Evolutionary conservation across 1,284 basidiomycete genomes (phyloP), one percentile per base, ranked within the genome.

Genomic region (Pholiota adiposa): DNA sequence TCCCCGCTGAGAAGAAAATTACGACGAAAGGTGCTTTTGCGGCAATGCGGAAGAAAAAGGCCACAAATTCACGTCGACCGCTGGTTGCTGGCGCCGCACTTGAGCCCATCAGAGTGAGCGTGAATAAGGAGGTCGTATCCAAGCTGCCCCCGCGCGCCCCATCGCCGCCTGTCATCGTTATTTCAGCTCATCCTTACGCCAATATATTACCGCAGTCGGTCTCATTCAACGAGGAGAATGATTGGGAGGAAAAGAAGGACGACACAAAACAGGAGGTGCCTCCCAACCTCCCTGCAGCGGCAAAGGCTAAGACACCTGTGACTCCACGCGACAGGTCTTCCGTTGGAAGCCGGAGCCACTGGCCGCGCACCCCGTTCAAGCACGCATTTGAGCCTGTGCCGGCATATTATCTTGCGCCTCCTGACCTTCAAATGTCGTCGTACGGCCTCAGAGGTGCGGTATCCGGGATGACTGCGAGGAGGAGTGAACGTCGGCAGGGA

Each of bases 401-500:
- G 18, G 6, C 1, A n/a, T 4, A 4, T 4, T 34, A 38, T 7
- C 34, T 55, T 5, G 54, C 33, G 3, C 41, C 41, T 16, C 54
- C 51, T 16, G 21, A 4, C 29, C 29, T 31, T 18, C 25, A 21
- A 36, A 14, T 16, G 21, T 23, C 25, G 29, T 9, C 8, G 23
- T 18, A 23, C 25, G 16, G 3, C 41, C 3, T 9, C 6, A 19
- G 40, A 21, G 40, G 19, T 7, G 18, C 40, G 3, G 40, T 5
- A 11, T 25, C 21, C 5, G 41, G 18, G 18, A 43, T 19, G 7
- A 36, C 33, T 18, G 54, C 16, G 23, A 34, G 23, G 33, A 55
- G 54, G 59, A 60, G 60, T 33, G 71, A 70, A 51, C 64, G 62
- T 21, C 58, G 64, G 27, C 68, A 72, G 50, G 71, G 71, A 12